Base-by-base conservation (phyloP, 2,329 filamentous ascomycete species). In the Plectosphaerella cucumerina region DNA sequence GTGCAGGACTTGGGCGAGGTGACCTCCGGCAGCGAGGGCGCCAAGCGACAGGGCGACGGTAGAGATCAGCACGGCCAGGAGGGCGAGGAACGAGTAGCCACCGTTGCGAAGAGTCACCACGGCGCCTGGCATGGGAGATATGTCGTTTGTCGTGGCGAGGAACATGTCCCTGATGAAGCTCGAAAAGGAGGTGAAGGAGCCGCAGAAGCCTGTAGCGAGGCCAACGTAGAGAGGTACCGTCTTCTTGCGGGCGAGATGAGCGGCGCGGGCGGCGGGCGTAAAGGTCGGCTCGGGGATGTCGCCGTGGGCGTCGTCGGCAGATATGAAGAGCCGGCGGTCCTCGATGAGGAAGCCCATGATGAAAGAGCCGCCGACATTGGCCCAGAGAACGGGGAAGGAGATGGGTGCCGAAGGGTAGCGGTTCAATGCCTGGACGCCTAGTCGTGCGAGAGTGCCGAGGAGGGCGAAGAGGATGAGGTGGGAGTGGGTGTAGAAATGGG, bases 141-240 rank as follows among this genome's bases (percentile, higher is more conserved):
- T 70, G 56, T 87, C 79, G 63, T 96, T 94, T 4, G 89, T 85
- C 17, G 95, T 70, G 0, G 89, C 86, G 20, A 96, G 77, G 64
- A 95, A 96, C 14, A 78, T 70, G 60, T 96, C 92, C 6, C 89
- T 80, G 44, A 92, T 85, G 64, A 96, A 95, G 18, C 86, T 84
- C 0, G 91, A 96, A 68, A 96, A 96, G 10, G 87, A 92, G 0
- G 92, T 97, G 62, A 94, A 89, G 58, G 88, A 92, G 55, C 93
- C 90, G 61, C 90, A 96, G 67, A 94, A 94, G 11, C 88, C 93
- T 0, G 88, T 96, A 0, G 89, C 82, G 6, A 97, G 80, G 47
- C 89, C 92, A 52, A 96, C 87, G 63, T 95, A 96, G 0, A 96
- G 75, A 0, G 93, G 92, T 23, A 96, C 87, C 0, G 88, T 89